A percentile compares a stretch with the other conserved stretches of the same genome.
Conservation (phyloP, 2,329 filamentous ascomycete species). For the Aspergillus tamarii region DNA sequence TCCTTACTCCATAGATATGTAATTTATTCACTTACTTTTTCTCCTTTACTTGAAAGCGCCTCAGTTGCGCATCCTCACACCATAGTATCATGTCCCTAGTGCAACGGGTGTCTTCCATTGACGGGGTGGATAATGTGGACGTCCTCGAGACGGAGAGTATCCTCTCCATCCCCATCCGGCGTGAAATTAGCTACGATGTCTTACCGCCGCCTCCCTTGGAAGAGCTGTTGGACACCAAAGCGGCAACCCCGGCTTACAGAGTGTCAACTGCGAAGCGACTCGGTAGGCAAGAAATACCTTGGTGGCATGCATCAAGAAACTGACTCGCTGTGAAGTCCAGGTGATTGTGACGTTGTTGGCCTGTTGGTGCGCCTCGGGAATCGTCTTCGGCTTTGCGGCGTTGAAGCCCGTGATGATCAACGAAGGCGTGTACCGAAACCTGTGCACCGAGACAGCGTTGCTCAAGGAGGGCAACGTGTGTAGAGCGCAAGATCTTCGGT, state of each 20-base stretch:
- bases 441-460: slow-evolving; percentile 61
- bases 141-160: neutral
- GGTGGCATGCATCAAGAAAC: neutral
- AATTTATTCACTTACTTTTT: neutral
- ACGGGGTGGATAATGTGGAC: neutral
- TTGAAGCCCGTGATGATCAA: slow-evolving; percentile 78
- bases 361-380: slow-evolving; percentile 75
- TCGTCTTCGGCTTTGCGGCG: slow-evolving; percentile 83
- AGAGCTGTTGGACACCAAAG: slow-evolving; percentile 42
- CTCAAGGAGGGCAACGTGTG: slow-evolving; percentile 56
- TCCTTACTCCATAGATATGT: neutral
- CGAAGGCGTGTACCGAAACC: slow-evolving; percentile 70
- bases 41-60: neutral
- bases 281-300: slow-evolving; percentile 24
- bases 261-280: slow-evolving; percentile 44
- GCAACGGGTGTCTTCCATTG: neutral
- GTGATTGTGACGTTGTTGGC: slow-evolving; percentile 67
- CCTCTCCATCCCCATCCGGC: slow-evolving; percentile 23
- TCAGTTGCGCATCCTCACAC: neutral
- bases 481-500: slow-evolving; percentile 61
- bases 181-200: slow-evolving; percentile 45
- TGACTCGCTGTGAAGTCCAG: slow-evolving; percentile 51
- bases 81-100: neutral
- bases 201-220: slow-evolving; percentile 46
- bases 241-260: slow-evolving; percentile 54